A percentile compares a stretch with the other conserved stretches of the same genome.
Conservation (phyloP, 1,284 basidiomycete genomes). For the Rhodotorula glutinis region DNA sequence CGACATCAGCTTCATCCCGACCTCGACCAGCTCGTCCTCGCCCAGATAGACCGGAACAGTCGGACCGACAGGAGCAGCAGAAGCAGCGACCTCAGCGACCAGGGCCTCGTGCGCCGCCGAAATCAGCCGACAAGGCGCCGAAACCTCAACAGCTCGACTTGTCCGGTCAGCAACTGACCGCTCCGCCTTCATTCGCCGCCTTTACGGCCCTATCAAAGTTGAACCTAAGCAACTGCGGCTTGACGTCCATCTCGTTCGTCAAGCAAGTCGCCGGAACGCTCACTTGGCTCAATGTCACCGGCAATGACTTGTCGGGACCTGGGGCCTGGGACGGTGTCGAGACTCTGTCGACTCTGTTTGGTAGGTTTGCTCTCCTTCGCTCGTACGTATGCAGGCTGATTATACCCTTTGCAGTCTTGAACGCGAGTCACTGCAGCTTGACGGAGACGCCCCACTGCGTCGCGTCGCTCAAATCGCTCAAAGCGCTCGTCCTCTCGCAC, state of each 20-base stretch:
- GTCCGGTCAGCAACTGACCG: constrained; percentile 11
- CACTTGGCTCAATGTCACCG: constrained; percentile 37
- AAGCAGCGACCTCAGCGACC: not conserved
- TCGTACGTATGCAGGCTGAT: not conserved
- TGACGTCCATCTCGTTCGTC: constrained; percentile 22
- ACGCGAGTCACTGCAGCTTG: constrained; percentile 32
- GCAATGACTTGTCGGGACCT: constrained; percentile 22
- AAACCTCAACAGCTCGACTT: constrained; percentile 18
- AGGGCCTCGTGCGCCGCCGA: not conserved
- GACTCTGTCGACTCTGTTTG: constrained; percentile 25
- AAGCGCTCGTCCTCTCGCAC: constrained; percentile 39
- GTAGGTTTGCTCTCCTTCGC: constrained; percentile 7
- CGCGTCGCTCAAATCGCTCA: constrained; percentile 30
- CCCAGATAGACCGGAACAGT: too few species aligned
- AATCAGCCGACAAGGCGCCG: not conserved
- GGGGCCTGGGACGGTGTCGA: constrained; percentile 32
- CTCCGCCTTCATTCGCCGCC: constrained; percentile 13
- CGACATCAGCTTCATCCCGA: too few species aligned
- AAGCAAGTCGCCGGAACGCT: constrained; percentile 17
- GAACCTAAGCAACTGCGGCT: constrained; percentile 27
- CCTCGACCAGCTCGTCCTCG: too few species aligned
- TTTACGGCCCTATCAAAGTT: constrained; percentile 20
- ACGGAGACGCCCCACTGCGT: constrained; percentile 26
- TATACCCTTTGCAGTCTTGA: constrained; percentile 26
- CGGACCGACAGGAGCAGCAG: too few species aligned